Percentiles rank a stretch among this genome's conserved stretches.
phyloP scores from a whole-genome alignment of 805 yeast species.

The Candida jianshihensis region DNA sequence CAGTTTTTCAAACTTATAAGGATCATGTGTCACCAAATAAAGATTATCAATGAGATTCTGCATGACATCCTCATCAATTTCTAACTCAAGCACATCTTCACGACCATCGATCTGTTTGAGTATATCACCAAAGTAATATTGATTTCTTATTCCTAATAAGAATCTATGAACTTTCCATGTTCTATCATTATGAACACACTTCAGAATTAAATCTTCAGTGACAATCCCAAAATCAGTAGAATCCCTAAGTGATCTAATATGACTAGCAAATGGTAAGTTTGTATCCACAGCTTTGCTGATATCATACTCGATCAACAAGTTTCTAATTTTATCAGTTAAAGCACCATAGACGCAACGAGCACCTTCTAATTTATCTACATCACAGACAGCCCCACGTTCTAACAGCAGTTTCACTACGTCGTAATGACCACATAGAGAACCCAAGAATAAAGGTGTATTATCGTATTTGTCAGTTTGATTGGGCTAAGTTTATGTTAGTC shows the following conservation, averaged over 20 bases:
- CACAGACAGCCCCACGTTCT: slow-evolving; percentile 67
- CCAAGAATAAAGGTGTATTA: slow-evolving; percentile 66
- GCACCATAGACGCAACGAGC: slow-evolving; percentile 78
- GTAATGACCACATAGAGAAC: slow-evolving; percentile 70
- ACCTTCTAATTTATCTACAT: slow-evolving; percentile 77
- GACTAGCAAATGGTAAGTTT: slow-evolving; percentile 67
- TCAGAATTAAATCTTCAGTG: slow-evolving; percentile 19
- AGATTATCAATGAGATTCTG: slow-evolving; percentile 25
- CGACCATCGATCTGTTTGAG: slow-evolving; percentile 18
- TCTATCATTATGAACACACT: slow-evolving; percentile 10
- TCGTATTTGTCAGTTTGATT: slow-evolving; percentile 61
- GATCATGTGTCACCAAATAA: slow-evolving; percentile 33
- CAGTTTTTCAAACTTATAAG: slow-evolving; percentile 28
- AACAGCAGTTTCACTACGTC: slow-evolving; percentile 54
- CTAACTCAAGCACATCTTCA: slow-evolving; percentile 15
- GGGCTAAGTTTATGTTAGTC: slow-evolving; percentile 5
- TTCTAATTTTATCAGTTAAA: slow-evolving; percentile 56
- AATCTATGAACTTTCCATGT: slow-evolving; percentile 32
- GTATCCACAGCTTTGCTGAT: slow-evolving; percentile 62
- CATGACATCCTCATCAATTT: slow-evolving; percentile 18
- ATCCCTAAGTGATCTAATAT: slow-evolving; percentile 42
- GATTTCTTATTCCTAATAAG: slow-evolving; percentile 32
- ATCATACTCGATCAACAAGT: slow-evolving; percentile 51
- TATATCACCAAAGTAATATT: slow-evolving; percentile 22
- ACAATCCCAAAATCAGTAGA: slow-evolving; percentile 6